Conservation (phyloP, 1,139 yeast genomes). For the Petasospora fabianii region DNA sequence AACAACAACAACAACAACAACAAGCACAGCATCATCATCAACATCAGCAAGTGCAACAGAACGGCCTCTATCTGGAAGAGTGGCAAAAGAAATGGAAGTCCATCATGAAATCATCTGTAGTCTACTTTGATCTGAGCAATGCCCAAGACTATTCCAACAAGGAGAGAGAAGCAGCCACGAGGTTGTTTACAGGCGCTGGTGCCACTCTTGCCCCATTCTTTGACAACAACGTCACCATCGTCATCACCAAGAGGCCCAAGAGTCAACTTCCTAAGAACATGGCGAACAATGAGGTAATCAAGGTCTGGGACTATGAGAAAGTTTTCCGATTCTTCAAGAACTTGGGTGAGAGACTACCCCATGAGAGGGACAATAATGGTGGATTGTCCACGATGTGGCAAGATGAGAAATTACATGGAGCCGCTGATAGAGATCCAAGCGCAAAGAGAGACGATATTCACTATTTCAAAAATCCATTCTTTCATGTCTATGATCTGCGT, state of each 20-base stretch:
- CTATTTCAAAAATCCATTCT: slow-evolving; percentile 72
- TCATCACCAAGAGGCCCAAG: slow-evolving; percentile 60
- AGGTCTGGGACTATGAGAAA: slow-evolving; percentile 87
- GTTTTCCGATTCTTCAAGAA: slow-evolving; percentile 75
- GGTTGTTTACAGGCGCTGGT: slow-evolving; percentile 54
- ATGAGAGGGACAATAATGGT: slow-evolving; percentile 4
- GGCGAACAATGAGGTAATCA: slow-evolving; percentile 61
- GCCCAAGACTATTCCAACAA: slow-evolving; percentile 36
- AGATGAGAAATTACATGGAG: slow-evolving; percentile 83
- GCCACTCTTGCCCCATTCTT: slow-evolving; percentile 71
- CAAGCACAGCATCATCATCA: slow-evolving; percentile 6
- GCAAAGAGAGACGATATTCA: slow-evolving; percentile 82
- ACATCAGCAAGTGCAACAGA: background rate
- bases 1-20: slow-evolving; percentile 2
- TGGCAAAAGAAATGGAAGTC: slow-evolving; percentile 86
- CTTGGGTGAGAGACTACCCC: slow-evolving; percentile 46
- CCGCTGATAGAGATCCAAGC: slow-evolving; percentile 84
- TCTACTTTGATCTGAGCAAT: slow-evolving; percentile 79
- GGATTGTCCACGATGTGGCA: slow-evolving; percentile 62
- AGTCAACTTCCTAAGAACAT: slow-evolving; percentile 36
- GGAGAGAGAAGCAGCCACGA: slow-evolving; percentile 52
- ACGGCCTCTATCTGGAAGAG: slow-evolving; percentile 44
- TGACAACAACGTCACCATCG: slow-evolving; percentile 75
- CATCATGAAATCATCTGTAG: slow-evolving; percentile 68
- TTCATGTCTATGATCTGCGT: slow-evolving; percentile 77